Evolutionary conservation across 75 land plant species (phyloP).

Genomic region (Larix kaempferi): DNA sequence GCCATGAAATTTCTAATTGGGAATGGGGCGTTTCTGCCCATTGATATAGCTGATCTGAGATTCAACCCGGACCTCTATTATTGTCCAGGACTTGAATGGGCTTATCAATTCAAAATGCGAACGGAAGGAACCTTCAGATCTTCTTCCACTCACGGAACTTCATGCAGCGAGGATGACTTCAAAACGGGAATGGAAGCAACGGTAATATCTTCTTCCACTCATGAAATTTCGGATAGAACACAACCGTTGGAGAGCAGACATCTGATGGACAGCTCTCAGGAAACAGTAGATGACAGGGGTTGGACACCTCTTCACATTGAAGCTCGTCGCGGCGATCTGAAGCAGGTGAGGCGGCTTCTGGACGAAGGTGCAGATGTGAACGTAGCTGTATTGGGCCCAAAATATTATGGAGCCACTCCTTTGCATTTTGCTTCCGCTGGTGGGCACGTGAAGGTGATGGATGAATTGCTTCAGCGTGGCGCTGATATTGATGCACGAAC

Average conservation of each 20-base stretch:
- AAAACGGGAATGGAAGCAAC: too few relatives aligned
- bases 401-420: slow-evolving; percentile 72
- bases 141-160: too few relatives aligned
- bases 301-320: too few relatives aligned
- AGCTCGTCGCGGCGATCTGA: slow-evolving; percentile 70
- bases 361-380: slow-evolving; percentile 83
- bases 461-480: slow-evolving; percentile 80
- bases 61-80: slow-evolving; percentile 95
- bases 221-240: too few relatives aligned
- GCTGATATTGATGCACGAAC: slow-evolving; percentile 93
- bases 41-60: slow-evolving; percentile 68
- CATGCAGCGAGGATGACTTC: too few relatives aligned
- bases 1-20: slow-evolving; percentile 81
- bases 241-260: too few relatives aligned
- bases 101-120: slow-evolving; percentile 34
- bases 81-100: slow-evolving; percentile 89
- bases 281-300: too few relatives aligned
- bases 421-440: slow-evolving; percentile 94
- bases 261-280: too few relatives aligned
- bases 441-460: slow-evolving; percentile 85
- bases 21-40: slow-evolving; percentile 90
- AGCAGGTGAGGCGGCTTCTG: slow-evolving; percentile 26
- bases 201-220: too few relatives aligned
- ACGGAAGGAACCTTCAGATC: slow-evolving; percentile 13
- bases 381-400: slow-evolving; percentile 73